A percentile compares a stretch with the other conserved stretches of the same genome.
These are phyloP conservation scores for Cercospora janseana DNA, from an alignment of 2,329 filamentous ascomycete genomes.

Conservation along the genomic window DNA sequence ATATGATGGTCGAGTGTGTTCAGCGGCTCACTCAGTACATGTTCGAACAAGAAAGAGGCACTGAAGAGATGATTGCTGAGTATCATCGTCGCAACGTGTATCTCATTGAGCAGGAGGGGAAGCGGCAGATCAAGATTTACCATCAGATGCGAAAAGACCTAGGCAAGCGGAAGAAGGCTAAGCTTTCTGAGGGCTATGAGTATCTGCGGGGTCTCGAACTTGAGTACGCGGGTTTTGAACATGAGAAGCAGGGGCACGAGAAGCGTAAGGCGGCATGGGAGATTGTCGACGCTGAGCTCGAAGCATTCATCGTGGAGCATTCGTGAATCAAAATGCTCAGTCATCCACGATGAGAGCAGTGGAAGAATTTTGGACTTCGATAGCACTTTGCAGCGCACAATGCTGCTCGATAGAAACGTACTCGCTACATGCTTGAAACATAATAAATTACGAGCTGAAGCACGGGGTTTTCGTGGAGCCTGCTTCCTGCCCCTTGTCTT, in stretches of 20 bases:
- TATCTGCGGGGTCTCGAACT: slow-evolving; percentile 1
- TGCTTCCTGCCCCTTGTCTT: too few relatives aligned
- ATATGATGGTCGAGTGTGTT: slow-evolving; percentile 42
- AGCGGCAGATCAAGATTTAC: slow-evolving; percentile 43
- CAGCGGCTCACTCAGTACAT: slow-evolving; percentile 48
- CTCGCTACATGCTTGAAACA: neutral
- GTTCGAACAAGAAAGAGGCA: slow-evolving; percentile 47
- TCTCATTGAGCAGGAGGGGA: slow-evolving; percentile 45
- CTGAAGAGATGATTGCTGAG: slow-evolving; percentile 45
- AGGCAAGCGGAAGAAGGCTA: slow-evolving; percentile 30
- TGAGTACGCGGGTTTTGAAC: slow-evolving; percentile 5
- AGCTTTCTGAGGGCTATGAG: slow-evolving; percentile 2
- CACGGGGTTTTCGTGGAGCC: too few relatives aligned
- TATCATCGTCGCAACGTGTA: slow-evolving; percentile 46
- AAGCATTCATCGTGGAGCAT: slow-evolving; percentile 13
- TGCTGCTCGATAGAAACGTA: neutral
- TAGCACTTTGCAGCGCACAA: neutral
- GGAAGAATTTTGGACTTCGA: neutral
- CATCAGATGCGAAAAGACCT: slow-evolving; percentile 30
- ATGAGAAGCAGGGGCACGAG: slow-evolving; percentile 17
- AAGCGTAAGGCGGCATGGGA: slow-evolving; percentile 13
- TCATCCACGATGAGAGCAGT: neutral
- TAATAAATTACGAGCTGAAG: too few relatives aligned
- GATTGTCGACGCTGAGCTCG: slow-evolving; percentile 8
- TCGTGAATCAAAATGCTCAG: neutral